Evolutionary conservation across 192 early-diverging fungal genomes (phyloP).

Genomic region (Backusella mclennaniae): DNA sequence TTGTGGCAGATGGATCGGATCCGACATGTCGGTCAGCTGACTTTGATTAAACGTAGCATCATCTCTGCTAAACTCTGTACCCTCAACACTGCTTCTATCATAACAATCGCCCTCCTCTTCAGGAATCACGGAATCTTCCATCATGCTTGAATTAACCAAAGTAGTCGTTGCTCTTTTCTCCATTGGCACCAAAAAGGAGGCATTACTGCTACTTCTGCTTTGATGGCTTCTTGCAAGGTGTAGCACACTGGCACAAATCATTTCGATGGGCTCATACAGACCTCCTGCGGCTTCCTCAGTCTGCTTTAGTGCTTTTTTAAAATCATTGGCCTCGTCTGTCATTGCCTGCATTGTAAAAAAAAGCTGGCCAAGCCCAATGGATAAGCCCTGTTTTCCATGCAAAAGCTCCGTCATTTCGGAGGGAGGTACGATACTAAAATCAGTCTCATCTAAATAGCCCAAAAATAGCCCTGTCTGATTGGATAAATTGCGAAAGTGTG

Average conservation of each 20-base stretch:
- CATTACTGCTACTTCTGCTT: conserved; percentile 5
- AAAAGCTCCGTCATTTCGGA: neutral
- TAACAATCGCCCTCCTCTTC: neutral
- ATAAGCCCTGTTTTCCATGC: neutral
- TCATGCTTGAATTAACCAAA: neutral
- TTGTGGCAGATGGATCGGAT: neutral
- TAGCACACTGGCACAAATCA: conserved; percentile 13
- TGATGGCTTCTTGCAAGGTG: neutral
- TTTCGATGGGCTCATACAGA: conserved; percentile 7
- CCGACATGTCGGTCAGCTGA: neutral
- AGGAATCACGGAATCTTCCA: neutral
- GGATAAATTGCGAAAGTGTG: conserved; percentile 17
- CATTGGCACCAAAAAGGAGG: neutral
- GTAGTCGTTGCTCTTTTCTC: neutral
- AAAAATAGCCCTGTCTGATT: conserved; percentile 15
- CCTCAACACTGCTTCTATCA: neutral
- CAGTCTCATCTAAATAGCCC: conserved; percentile 15
- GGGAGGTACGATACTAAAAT: neutral
- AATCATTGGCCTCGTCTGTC: conserved; percentile 10
- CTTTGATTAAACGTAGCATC: neutral
- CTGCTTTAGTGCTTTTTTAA: neutral
- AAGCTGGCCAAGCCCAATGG: neutral
- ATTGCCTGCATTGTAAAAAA: conserved; percentile 18
- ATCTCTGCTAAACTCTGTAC: neutral
- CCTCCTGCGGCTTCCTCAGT: neutral